A percentile compares a stretch with the other conserved stretches of the same genome.
Conservation (phyloP, 2,329 filamentous ascomycete genomes). For the Monosporascus sp. region DNA sequence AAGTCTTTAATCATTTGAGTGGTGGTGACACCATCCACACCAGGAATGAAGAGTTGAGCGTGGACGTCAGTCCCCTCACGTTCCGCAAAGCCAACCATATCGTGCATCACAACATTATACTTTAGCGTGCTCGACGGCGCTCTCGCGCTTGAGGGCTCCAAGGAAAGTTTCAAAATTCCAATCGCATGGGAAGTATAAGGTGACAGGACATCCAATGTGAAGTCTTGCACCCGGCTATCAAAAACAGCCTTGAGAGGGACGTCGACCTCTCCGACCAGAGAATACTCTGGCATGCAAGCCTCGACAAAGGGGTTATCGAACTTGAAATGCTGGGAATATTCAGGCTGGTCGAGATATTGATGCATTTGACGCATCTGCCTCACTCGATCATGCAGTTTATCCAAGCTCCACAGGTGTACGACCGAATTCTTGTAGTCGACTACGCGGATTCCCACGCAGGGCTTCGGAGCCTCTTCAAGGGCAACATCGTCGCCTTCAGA, state of each 20-base stretch:
- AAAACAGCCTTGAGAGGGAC: conserved; percentile 91
- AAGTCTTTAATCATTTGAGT: conserved; percentile 93
- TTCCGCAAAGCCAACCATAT: conserved; percentile 90
- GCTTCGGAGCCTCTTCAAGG: conserved; percentile 76
- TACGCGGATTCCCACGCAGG: conserved; percentile 84
- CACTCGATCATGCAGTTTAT: conserved; percentile 83
- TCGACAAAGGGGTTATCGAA: conserved; percentile 92
- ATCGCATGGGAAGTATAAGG: conserved; percentile 88
- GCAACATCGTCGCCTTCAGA: conserved; percentile 79
- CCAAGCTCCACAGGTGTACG: conserved; percentile 88
- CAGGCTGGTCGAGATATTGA: conserved; percentile 91
- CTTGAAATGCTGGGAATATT: conserved; percentile 89
- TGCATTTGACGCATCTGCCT: conserved; percentile 94
- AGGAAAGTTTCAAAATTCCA: conserved; percentile 81
- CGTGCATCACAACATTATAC: conserved; percentile 98
- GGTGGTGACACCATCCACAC: conserved; percentile 84
- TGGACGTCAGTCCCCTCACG: conserved; percentile 94
- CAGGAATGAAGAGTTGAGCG: conserved; percentile 92
- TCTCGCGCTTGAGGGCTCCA: conserved; percentile 90
- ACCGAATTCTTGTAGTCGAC: conserved; percentile 85
- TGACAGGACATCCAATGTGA: conserved; percentile 82
- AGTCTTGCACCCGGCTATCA: conserved; percentile 90
- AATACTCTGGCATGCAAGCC: conserved; percentile 85
- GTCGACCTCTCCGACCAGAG: conserved; percentile 85
- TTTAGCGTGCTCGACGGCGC: conserved; percentile 90